These are phyloP conservation scores for Trichoderma polysporum DNA, from an alignment of 2,329 filamentous ascomycete genomes.

Conservation along the genomic window DNA sequence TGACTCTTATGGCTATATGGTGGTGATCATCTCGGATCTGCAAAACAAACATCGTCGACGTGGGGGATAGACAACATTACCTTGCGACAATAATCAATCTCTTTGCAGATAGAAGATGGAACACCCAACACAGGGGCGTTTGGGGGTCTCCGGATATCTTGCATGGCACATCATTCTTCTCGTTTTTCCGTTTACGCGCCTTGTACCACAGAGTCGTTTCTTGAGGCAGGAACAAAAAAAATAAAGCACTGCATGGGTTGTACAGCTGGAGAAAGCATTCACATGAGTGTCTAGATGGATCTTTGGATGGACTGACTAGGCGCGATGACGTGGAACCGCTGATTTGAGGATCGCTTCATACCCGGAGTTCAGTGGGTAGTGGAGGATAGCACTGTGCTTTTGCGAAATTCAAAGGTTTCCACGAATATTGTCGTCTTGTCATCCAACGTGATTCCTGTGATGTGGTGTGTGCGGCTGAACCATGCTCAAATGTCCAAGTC, in stretches of 20 bases:
- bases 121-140: constrained; percentile 68
- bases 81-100: constrained; percentile 48
- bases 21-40: constrained; percentile 60
- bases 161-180: constrained; percentile 58
- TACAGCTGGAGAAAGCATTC: constrained; percentile 59
- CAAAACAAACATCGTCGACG: constrained; percentile 52
- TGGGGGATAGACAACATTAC: constrained; percentile 49
- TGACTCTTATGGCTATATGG: constrained; percentile 50
- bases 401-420: constrained; percentile 62
- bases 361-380: constrained; percentile 50
- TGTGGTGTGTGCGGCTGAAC: neutral
- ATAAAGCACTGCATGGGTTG: constrained; percentile 52
- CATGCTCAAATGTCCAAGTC: neutral
- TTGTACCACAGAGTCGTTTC: constrained; percentile 48
- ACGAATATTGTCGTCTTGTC: constrained; percentile 30
- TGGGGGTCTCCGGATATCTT: constrained; percentile 79
- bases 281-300: constrained; percentile 53
- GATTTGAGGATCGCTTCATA: constrained; percentile 64
- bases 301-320: constrained; percentile 38
- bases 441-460: neutral
- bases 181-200: constrained; percentile 47
- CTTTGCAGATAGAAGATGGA: constrained; percentile 73
- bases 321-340: constrained; percentile 63
- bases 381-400: constrained; percentile 53
- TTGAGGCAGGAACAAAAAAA: constrained; percentile 40